Evolutionary conservation across 345 rosid genomes (phyloP), one percentile per base, ranked within the genome.

Genomic region (Streptanthus diversifolius): DNA sequence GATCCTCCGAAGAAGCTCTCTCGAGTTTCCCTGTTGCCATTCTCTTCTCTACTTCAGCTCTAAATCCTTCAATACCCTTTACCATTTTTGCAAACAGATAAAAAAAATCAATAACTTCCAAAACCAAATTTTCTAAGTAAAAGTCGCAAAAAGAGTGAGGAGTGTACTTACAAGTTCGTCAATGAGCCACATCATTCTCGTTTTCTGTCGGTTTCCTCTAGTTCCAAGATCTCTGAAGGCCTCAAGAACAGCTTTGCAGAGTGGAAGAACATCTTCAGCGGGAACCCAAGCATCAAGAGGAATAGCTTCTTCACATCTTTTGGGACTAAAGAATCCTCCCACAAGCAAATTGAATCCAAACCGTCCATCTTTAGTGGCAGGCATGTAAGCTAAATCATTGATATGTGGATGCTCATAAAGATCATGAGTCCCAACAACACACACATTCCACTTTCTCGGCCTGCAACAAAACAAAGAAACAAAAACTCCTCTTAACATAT

Each of bases 181-280:
- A 30, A 95, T 89, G 66, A 95, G 70, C 97, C 99, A 95, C 99
- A 91, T 95, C 96, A 95, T 95, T 79, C 99, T 85, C 0, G 96
- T 91, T 77, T 80, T 95, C 58, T 91, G 99, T 72, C 97, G 79
- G 77, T 89, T 95, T 54, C 97, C 96, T 76, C 99, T 82, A 44
- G 7, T 14, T 32, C 99, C 97, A 70, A 95, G 97, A 87, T 95
- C 99, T 76, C 97, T 83, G 55, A 55, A 93, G 15, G 96, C 87
- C 83, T 91, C 95, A 4, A 91, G 74, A 33, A 91, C 80, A 12
- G 98, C 97, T 72, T 80, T 89, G 80, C 98, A 91, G 14, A 81
- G 55, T 2, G 95, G 86, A 54, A 87, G 49, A 47, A 89, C 85
- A 11, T 89, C 98, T 59, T 88, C 97, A 2, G 86, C 89, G 0